phyloP scores from a whole-genome alignment of 345 rosid genomes.

The Populus davidiana region DNA sequence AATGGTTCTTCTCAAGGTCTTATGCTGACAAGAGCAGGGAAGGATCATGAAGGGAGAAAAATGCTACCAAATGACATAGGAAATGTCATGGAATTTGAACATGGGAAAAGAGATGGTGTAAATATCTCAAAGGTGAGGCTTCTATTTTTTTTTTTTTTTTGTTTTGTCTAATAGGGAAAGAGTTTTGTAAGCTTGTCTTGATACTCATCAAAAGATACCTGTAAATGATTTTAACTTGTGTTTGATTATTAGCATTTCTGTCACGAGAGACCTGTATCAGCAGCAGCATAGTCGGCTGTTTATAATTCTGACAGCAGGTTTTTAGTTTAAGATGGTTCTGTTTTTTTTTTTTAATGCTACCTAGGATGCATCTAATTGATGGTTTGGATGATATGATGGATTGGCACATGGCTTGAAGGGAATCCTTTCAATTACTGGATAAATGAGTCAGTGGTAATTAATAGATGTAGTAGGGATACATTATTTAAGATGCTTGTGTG shows the following conservation, averaged over 20 bases:
- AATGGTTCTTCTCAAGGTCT: slow-evolving; percentile 26
- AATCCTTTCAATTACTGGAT: background rate
- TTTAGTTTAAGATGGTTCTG: background rate
- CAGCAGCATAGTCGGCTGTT: slow-evolving; percentile 6
- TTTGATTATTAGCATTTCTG: background rate
- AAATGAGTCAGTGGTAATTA: slow-evolving; percentile 10
- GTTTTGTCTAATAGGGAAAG: background rate
- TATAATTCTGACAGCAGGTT: background rate
- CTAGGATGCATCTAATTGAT: slow-evolving; percentile 13
- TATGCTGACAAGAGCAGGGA: slow-evolving; percentile 27
- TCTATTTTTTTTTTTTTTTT: background rate
- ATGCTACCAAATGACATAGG: slow-evolving; percentile 14
- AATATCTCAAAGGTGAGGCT: slow-evolving; percentile 29
- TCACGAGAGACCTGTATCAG: slow-evolving; percentile 1
- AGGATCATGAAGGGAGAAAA: slow-evolving; percentile 32
- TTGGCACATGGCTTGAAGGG: slow-evolving; percentile 2
- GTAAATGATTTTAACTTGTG: background rate
- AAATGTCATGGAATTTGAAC: slow-evolving; percentile 28
- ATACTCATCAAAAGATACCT: background rate
- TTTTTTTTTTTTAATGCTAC: slow-evolving; percentile 11
- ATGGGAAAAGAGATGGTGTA: slow-evolving; percentile 22
- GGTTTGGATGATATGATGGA: slow-evolving; percentile 15
- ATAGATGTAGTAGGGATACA: slow-evolving; percentile 2
- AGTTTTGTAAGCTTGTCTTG: too few relatives aligned
- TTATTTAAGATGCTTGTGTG: slow-evolving; percentile 3